Base-by-base conservation (phyloP, 2,329 filamentous ascomycete species). In the Xylariaceae sp. region DNA sequence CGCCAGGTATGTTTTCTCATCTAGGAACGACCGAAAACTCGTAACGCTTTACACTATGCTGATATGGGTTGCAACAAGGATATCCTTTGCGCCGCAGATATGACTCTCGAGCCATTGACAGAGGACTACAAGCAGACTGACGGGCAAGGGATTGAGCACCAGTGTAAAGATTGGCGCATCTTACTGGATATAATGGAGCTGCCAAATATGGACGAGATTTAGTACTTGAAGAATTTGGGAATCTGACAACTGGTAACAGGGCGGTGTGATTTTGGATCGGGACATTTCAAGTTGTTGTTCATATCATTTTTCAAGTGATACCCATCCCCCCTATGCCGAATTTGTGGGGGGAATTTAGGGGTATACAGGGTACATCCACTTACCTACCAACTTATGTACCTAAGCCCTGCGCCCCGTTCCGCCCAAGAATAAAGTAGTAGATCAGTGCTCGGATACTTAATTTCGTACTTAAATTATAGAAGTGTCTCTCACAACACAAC, bases 41-140 rank as follows among this genome's bases (percentile, higher is more conserved):
- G 25, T 14, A 29, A 8, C 25, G 25, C 25, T 29, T 14, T 29
- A 29, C 25, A 29, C 25, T 36, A 14, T 36, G 33, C 33, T 36
- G 33, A 29, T 29, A 14, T 14, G 33, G 17, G 8, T 36, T 36
- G 11, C 33, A 19, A 29, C 14, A 14, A 36, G 33, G 33, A 36
- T 36, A 36, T 36, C 17, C 33, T 36, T 19, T 36, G 33, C 33
- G 33, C 33, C 17, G 33, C 33, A 14, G 33, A 36, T 36, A 36
- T 36, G 33, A 36, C 33, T 14, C 17, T 36, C 12, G 33, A 36
- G 33, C 33, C 33, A 14, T 19, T 36, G 33, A 14, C 33, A 8
- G 33, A 36, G 11, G 33, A 19, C 12, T 36, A 36, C 17, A 19
- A n/a, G 12, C 12, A 36, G 33, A 36, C 33, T 14, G 33, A 36